A percentile compares a stretch with the other conserved stretches of the same genome.
phyloP scores from a whole-genome alignment of 371 early-diverging fungal species.

The Mucor mucedo region DNA sequence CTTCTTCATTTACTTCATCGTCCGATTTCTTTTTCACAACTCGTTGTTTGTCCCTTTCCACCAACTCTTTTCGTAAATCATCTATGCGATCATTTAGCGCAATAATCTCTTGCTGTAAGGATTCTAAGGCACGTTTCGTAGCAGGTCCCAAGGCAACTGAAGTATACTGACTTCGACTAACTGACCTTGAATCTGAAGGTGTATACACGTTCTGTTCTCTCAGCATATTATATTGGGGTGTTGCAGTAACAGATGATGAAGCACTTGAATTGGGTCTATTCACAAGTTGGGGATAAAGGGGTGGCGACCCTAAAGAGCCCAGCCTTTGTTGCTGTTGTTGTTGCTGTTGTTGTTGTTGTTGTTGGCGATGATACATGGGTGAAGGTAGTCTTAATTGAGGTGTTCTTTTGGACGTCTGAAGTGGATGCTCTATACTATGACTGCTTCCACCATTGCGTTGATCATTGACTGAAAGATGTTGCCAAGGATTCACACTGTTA shows the following conservation, averaged over 20 bases:
- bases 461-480: slow-evolving; percentile 5
- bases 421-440: not conserved
- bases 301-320: not conserved
- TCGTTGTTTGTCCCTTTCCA: slow-evolving; percentile 35
- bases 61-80: slow-evolving; percentile 43
- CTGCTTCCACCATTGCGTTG: not conserved
- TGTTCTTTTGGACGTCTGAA: not conserved
- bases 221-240: slow-evolving; percentile 20
- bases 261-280: slow-evolving; percentile 6
- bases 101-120: slow-evolving; percentile 51
- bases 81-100: slow-evolving; percentile 56
- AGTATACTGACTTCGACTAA: slow-evolving; percentile 4
- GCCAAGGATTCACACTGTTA: slow-evolving; percentile 22
- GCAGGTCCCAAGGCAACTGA: slow-evolving; percentile 40
- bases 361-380: not conserved
- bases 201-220: slow-evolving; percentile 4
- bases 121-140: slow-evolving; percentile 53
- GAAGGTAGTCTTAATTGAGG: not conserved
- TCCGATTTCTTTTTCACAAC: slow-evolving; percentile 17
- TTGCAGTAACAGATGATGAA: slow-evolving; percentile 48
- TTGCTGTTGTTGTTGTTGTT: not conserved
- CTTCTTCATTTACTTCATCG: slow-evolving; percentile 12
- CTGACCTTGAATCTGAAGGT: slow-evolving; percentile 14
- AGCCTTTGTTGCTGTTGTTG: not conserved
- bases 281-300: not conserved